These are phyloP conservation scores for Calonectria pauciramosa DNA, from an alignment of 2,329 filamentous ascomycete species.

Conservation along the genomic window DNA sequence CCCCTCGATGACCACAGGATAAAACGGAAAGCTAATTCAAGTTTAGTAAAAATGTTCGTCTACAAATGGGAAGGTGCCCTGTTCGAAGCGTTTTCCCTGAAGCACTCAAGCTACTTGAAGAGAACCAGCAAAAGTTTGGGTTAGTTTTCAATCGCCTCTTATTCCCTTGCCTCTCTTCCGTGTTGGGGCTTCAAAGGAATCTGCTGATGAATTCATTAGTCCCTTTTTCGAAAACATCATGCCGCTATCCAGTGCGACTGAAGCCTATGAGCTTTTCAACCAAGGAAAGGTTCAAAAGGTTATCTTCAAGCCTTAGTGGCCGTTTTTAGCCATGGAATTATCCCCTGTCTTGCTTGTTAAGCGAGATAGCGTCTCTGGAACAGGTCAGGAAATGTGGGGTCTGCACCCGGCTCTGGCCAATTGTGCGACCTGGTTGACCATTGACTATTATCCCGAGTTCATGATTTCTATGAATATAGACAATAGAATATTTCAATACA, in stretches of 20 bases:
- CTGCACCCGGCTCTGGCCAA: too few species aligned
- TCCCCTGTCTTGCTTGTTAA: too few species aligned
- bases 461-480: too few species aligned
- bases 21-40: conserved; percentile 35
- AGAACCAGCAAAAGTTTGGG: background rate
- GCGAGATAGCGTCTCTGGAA: too few species aligned
- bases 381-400: too few species aligned
- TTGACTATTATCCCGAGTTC: too few species aligned
- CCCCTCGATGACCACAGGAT: conserved; percentile 19
- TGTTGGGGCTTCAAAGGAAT: background rate
- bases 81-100: conserved; percentile 75
- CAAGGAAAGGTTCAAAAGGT: conserved; percentile 5
- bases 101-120: background rate
- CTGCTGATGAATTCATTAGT: background rate
- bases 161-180: background rate
- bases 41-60: conserved; percentile 75
- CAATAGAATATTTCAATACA: too few species aligned
- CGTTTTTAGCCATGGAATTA: background rate
- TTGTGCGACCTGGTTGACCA: too few species aligned
- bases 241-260: background rate
- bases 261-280: background rate
- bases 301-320: background rate
- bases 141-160: background rate
- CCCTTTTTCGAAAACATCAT: conserved; percentile 1
- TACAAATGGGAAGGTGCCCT: conserved; percentile 84